Base-by-base conservation (phyloP, 2,329 filamentous ascomycete genomes). In the Diaporthe amygdali region DNA sequence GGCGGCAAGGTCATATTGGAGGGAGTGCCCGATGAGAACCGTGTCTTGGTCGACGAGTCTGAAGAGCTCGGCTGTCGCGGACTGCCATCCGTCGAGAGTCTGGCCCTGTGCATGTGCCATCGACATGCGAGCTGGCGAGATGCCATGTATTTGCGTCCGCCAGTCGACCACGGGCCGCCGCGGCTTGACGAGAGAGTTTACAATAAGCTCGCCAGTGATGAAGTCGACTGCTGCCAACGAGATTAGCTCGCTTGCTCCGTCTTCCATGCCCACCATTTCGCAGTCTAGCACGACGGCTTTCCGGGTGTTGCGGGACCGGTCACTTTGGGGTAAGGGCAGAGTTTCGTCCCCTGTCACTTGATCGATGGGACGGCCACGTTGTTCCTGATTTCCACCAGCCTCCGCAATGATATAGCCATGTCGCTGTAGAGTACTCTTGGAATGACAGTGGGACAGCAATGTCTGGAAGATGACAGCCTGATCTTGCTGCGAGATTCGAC, bases 201-300 rank as follows among this genome's bases (percentile, higher is more conserved):
- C 6, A 7, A 67, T 8, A 20, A 41, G 14, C 32, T 67, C 64
- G 64, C 64, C 64, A 1, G 64, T 67, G 49, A 67, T 30, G 47
- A 67, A 67, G 47, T 67, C 64, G 64, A 67, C 22, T 30, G 49
- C 64, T 7, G 32, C 27, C 20, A 67, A 5, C 0, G 47, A 67
- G 10, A 67, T 32, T 2, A 67, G 27, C 30, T 67, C 64, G n/a
- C 47, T 67, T 3, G 12, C 17, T 9, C 47, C 64, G 20, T 32
- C 64, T 30, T 32, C 15, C 17, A 67, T 32, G 49, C 64, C 64
- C 25, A 34, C 44, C 64, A 67, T 67, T 15, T 67, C 64, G 25
- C 64, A 67, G 49, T 67, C 64, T 17, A 67, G 49, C 5, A 41
- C 64, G 3, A 67, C 47, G 5, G 47, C 64, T 22, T 55, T 67